Conservation (phyloP, 345 rosid species). For the Laguncularia racemosa region DNA sequence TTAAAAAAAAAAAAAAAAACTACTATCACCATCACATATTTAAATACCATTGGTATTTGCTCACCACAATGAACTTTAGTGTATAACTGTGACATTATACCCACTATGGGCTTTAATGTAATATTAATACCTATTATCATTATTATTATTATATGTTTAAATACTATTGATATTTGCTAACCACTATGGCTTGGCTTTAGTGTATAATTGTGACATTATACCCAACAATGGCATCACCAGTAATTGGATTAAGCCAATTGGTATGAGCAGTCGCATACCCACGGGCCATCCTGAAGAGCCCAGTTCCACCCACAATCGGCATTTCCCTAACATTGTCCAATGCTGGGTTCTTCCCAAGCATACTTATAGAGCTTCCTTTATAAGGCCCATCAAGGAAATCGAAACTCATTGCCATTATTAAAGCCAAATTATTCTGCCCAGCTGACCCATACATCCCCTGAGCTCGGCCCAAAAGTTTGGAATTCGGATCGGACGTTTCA, state of each 20-base stretch:
- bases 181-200: too few relatives aligned
- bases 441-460: conserved; percentile 56
- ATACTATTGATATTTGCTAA: too few relatives aligned
- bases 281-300: conserved; percentile 47
- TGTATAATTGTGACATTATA: conserved; percentile 59
- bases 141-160: too few relatives aligned
- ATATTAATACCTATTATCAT: too few relatives aligned
- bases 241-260: conserved; percentile 23
- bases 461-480: conserved; percentile 57
- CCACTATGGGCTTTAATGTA: too few relatives aligned
- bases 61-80: too few relatives aligned
- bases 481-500: conserved; percentile 39
- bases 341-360: conserved; percentile 37
- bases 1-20: too few relatives aligned
- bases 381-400: conserved; percentile 45
- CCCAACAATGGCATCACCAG: conserved; percentile 48
- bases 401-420: conserved; percentile 47
- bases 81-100: too few relatives aligned
- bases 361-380: conserved; percentile 57
- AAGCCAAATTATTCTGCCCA: conserved; percentile 29
- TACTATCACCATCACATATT: too few relatives aligned
- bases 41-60: too few relatives aligned
- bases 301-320: conserved; percentile 60
- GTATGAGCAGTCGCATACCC: conserved; percentile 54
- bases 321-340: conserved; percentile 37